phyloP scores from a whole-genome alignment of 805 yeast genomes.

The Candida sphagnicola region DNA sequence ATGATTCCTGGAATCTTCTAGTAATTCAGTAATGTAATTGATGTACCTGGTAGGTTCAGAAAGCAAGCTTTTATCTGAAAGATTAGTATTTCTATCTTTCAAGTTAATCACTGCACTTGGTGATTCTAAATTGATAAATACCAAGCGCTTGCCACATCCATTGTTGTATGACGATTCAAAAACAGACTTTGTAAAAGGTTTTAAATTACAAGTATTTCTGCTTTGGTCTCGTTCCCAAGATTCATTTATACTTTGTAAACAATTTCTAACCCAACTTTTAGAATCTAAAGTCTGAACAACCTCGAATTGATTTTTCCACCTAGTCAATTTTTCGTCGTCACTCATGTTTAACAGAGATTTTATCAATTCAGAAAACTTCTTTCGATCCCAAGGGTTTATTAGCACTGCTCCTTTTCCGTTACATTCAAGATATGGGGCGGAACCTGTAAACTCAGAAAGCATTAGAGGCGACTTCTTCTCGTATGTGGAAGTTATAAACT shows the following conservation, averaged over 20 bases:
- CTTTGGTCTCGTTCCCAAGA: constrained; percentile 33
- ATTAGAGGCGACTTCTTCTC: constrained; percentile 76
- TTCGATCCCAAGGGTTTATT: constrained; percentile 89
- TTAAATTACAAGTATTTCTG: constrained; percentile 19
- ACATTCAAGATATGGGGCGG: constrained; percentile 67
- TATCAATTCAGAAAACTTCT: constrained; percentile 60
- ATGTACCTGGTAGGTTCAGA: constrained; percentile 62
- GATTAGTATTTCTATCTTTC: constrained; percentile 3
- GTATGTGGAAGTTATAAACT: constrained; percentile 73
- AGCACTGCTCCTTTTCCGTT: constrained; percentile 60
- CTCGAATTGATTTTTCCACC: constrained; percentile 62
- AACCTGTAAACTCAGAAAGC: constrained; percentile 91
- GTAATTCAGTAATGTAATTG: constrained; percentile 54
- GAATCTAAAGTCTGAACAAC: constrained; percentile 67
- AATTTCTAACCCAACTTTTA: constrained; percentile 63
- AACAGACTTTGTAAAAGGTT: constrained; percentile 27
- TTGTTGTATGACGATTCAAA: constrained; percentile 30
- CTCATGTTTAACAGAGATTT: constrained; percentile 63
- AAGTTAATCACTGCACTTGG: constrained; percentile 22
- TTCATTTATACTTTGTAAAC: constrained; percentile 49
- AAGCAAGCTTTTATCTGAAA: constrained; percentile 11
- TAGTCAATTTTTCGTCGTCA: constrained; percentile 47
- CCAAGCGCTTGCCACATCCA: constrained; percentile 38
- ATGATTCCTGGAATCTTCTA: constrained; percentile 53
- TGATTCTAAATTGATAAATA: constrained; percentile 19